Percentiles rank a stretch among this genome's conserved stretches.
These are phyloP conservation scores for Parasitella parasitica DNA, from an alignment of 371 early-diverging fungal genomes.

Conservation along the genomic window DNA sequence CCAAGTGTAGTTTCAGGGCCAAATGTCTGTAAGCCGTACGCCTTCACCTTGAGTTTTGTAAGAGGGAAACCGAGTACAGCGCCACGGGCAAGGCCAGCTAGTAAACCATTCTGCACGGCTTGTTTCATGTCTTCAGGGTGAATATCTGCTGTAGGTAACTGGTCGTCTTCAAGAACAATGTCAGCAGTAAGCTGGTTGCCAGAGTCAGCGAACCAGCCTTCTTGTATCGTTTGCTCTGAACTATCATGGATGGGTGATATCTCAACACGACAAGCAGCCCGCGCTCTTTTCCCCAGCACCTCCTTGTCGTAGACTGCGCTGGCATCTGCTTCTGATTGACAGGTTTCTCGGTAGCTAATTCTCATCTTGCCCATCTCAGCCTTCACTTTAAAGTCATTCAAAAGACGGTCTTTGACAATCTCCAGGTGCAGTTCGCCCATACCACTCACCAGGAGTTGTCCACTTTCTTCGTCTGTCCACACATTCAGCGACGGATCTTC, in stretches of 20 bases:
- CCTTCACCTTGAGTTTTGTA: conserved; percentile 61
- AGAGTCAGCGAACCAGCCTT: conserved; percentile 31
- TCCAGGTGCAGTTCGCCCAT: conserved; percentile 98
- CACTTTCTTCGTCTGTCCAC: conserved; percentile 79
- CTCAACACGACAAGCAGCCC: conserved; percentile 60
- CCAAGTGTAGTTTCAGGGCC: conserved; percentile 67
- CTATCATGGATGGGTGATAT: conserved; percentile 49
- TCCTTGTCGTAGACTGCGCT: conserved; percentile 63
- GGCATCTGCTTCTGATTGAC: conserved; percentile 30
- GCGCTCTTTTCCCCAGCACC: conserved; percentile 69
- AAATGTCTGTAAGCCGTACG: conserved; percentile 55
- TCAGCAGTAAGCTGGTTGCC: conserved; percentile 20
- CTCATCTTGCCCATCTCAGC: conserved; percentile 84
- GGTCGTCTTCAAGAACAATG: neutral
- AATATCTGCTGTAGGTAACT: neutral
- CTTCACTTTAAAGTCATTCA: conserved; percentile 77
- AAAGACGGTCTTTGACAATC: conserved; percentile 79
- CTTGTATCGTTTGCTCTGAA: conserved; percentile 19
- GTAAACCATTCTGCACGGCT: conserved; percentile 70
- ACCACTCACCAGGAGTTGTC: conserved; percentile 89
- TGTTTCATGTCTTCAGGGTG: conserved; percentile 45
- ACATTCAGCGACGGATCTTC: conserved; percentile 92
- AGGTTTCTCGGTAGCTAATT: conserved; percentile 89
- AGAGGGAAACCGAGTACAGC: conserved; percentile 82
- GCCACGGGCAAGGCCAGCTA: conserved; percentile 77